phyloP scores from a whole-genome alignment of 345 rosid species.

The Eutrema heterophyllum region DNA sequence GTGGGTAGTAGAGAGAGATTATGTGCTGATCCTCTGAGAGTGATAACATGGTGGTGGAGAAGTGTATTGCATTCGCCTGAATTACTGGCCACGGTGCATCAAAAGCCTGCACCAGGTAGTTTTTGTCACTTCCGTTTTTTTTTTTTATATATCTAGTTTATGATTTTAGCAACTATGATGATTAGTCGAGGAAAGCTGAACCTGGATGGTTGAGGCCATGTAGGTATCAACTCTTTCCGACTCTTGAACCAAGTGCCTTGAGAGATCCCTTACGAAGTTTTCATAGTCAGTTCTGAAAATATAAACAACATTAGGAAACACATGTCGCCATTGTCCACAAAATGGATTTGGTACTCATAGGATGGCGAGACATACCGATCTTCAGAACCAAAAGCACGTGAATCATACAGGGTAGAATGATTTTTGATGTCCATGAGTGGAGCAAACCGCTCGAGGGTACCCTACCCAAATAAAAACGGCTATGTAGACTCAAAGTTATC shows the following conservation, averaged over 20 bases:
- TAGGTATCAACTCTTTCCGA: conserved; percentile 67
- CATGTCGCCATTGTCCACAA: neutral
- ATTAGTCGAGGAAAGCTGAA: conserved; percentile 17
- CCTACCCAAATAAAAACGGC: conserved; percentile 42
- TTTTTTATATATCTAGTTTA: neutral
- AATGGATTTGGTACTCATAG: neutral
- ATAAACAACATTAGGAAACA: neutral
- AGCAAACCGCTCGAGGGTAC: conserved; percentile 58
- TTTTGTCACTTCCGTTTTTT: conserved; percentile 1
- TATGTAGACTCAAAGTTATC: neutral
- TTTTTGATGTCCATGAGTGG: conserved; percentile 67
- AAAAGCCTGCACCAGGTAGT: conserved; percentile 55
- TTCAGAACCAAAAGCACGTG: conserved; percentile 62
- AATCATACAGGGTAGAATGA: conserved; percentile 42
- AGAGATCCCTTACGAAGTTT: conserved; percentile 70
- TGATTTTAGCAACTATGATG: neutral
- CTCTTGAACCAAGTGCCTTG: conserved; percentile 55
- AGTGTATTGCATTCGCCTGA: conserved; percentile 91
- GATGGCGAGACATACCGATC: conserved; percentile 48
- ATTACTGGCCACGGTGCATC: conserved; percentile 91
- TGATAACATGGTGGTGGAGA: conserved; percentile 75
- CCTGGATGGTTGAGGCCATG: conserved; percentile 87
- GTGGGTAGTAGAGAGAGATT: conserved; percentile 57
- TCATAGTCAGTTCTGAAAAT: conserved; percentile 66
- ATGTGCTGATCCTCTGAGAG: conserved; percentile 77